Percentiles rank a stretch among this genome's conserved stretches.
Evolutionary conservation across 73 alveolate genomes (phyloP).

Genomic region (Paramecium pentaurelia): DNA sequence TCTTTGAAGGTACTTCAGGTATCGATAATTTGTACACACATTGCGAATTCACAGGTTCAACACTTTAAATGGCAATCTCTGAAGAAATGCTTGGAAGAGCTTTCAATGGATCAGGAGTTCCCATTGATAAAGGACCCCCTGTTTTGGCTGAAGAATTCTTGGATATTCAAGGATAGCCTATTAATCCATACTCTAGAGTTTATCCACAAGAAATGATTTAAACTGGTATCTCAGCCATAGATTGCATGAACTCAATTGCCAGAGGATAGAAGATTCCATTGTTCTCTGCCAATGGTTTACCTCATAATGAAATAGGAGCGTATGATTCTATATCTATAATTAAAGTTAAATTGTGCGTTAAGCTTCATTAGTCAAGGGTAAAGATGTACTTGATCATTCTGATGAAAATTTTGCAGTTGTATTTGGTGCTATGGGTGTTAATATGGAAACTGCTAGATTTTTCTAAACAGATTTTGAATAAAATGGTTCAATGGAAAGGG

Average conservation of each 20-base stretch:
- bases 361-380: conserved; percentile 98
- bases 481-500: conserved; percentile 99
- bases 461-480: conserved; percentile 99
- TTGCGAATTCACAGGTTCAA: conserved; percentile 98
- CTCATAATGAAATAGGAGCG: conserved; percentile 99
- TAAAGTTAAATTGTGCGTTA: conserved; percentile 95
- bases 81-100: conserved; percentile 99
- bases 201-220: conserved; percentile 98
- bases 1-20: conserved; percentile 99
- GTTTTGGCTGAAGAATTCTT: conserved; percentile 99
- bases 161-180: conserved; percentile 98
- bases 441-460: conserved; percentile 99
- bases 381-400: conserved; percentile 96
- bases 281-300: conserved; percentile 95
- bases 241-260: conserved; percentile 99
- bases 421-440: conserved; percentile 99
- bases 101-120: conserved; percentile 99
- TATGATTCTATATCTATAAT: not conserved
- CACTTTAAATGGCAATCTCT: conserved; percentile 97
- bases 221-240: conserved; percentile 99
- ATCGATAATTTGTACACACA: conserved; percentile 95
- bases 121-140: conserved; percentile 99
- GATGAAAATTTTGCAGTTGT: conserved; percentile 99
- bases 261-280: conserved; percentile 99
- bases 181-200: conserved; percentile 96